Evolutionary conservation across 306 rosid species (phyloP).

Genomic region (Malus fusca): DNA sequence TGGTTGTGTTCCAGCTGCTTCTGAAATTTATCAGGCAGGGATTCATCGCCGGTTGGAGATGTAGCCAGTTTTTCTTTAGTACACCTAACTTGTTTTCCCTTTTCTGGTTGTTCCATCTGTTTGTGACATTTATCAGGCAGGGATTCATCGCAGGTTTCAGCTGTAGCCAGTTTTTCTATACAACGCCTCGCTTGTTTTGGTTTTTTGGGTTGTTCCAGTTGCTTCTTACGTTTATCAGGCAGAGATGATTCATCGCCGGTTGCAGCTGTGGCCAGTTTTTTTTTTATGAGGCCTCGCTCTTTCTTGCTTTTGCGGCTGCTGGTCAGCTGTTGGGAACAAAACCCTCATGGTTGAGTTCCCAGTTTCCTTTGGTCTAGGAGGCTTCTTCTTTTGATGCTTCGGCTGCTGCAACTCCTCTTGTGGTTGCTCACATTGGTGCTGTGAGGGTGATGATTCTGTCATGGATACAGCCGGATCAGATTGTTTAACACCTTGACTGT

Average conservation of each 20-base stretch:
- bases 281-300: neutral
- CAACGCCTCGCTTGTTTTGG: neutral
- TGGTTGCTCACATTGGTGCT: neutral
- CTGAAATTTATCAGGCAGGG: neutral
- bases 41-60: neutral
- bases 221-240: neutral
- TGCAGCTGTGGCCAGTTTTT: neutral
- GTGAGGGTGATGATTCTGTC: neutral
- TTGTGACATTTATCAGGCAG: neutral
- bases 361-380: neutral
- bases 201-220: neutral
- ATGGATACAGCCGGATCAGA: neutral
- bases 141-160: neutral
- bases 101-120: conserved; percentile 1
- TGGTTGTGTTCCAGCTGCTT: neutral
- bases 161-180: neutral
- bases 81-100: neutral
- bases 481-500: neutral
- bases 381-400: neutral
- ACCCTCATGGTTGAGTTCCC: neutral
- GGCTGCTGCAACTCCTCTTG: neutral
- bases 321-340: neutral
- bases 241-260: neutral
- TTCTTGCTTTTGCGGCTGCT: neutral
- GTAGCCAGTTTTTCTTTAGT: neutral